Percentiles rank a stretch among this genome's conserved stretches.
Evolutionary conservation across 108 stramenopile genomes (phyloP).

Genomic region (Nitzschia sp.): DNA sequence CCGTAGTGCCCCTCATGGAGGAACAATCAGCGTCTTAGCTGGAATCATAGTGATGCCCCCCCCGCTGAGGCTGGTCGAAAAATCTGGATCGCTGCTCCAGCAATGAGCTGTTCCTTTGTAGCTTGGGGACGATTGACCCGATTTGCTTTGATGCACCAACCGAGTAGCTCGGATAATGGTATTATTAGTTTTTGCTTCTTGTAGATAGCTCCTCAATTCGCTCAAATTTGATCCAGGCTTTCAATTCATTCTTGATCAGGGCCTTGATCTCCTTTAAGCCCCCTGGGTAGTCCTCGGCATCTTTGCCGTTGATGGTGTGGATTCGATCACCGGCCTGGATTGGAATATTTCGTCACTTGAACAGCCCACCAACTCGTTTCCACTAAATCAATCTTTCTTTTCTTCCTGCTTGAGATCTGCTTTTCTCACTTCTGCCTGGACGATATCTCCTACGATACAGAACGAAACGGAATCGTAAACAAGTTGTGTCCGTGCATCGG

Average conservation of each 20-base stretch:
- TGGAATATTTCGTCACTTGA: slow-evolving; percentile 21
- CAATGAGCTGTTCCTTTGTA: too few relatives aligned
- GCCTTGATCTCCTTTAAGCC: slow-evolving; percentile 21
- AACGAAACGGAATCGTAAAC: too few relatives aligned
- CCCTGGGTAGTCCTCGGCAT: slow-evolving; percentile 13
- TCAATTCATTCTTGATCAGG: slow-evolving; percentile 2
- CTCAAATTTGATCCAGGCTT: slow-evolving; percentile 4
- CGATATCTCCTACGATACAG: slow-evolving; percentile 26
- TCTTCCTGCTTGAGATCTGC: slow-evolving; percentile 15
- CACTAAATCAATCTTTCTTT: slow-evolving; percentile 13
- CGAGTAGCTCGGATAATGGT: too few relatives aligned
- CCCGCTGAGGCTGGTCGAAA: too few relatives aligned
- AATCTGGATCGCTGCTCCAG: too few relatives aligned
- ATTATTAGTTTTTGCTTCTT: neutral
- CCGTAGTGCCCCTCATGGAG: too few relatives aligned
- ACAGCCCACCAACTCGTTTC: slow-evolving; percentile 10
- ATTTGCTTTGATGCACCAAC: too few relatives aligned
- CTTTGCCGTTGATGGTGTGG: slow-evolving; percentile 12
- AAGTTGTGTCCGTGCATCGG: too few relatives aligned
- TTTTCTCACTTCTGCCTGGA: slow-evolving; percentile 13
- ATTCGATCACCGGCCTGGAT: slow-evolving; percentile 11
- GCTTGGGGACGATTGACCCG: too few relatives aligned
- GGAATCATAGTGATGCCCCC: too few relatives aligned
- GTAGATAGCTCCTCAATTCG: neutral
- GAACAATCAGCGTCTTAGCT: too few relatives aligned